Conservation (phyloP, 148 eudicot genomes). For the Cornus kousa region DNA sequence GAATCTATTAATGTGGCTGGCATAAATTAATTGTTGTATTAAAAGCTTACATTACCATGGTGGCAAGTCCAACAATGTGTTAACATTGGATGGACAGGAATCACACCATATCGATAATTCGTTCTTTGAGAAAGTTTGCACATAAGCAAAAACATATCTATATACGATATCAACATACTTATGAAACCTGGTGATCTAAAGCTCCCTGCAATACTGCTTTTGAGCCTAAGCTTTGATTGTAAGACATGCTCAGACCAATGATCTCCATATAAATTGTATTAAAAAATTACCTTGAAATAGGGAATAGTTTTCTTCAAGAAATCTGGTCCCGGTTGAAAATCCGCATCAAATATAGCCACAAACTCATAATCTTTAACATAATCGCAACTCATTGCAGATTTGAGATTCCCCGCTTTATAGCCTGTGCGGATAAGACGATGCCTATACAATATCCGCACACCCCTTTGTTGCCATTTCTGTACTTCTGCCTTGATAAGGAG, state of each 20-base stretch:
- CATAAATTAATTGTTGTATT: no score
- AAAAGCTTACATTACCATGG: no score
- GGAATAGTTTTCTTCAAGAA: slow-evolving; percentile 86
- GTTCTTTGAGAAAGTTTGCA: background rate
- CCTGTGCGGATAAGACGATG: slow-evolving; percentile 94
- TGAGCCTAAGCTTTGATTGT: background rate
- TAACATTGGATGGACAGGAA: background rate
- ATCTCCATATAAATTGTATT: background rate
- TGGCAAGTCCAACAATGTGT: no score
- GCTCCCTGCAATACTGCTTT: background rate
- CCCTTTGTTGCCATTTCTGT: slow-evolving; percentile 86
- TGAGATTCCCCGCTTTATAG: slow-evolving; percentile 94
- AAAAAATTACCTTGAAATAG: slow-evolving; percentile 69
- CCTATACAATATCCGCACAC: slow-evolving; percentile 75
- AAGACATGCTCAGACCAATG: background rate
- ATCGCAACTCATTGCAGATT: slow-evolving; percentile 94
- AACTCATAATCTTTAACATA: slow-evolving; percentile 92
- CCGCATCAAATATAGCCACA: slow-evolving; percentile 96
- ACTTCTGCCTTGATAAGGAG: slow-evolving; percentile 79
- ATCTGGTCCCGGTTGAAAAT: slow-evolving; percentile 92
- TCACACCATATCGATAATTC: background rate
- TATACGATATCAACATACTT: background rate
- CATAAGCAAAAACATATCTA: background rate
- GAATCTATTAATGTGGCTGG: no score
- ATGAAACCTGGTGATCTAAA: background rate